Percentiles rank a stretch among this genome's conserved stretches.
These are phyloP conservation scores for Leptographium radiaticola DNA, from an alignment of 2,329 filamentous ascomycete genomes.

Conservation along the genomic window DNA sequence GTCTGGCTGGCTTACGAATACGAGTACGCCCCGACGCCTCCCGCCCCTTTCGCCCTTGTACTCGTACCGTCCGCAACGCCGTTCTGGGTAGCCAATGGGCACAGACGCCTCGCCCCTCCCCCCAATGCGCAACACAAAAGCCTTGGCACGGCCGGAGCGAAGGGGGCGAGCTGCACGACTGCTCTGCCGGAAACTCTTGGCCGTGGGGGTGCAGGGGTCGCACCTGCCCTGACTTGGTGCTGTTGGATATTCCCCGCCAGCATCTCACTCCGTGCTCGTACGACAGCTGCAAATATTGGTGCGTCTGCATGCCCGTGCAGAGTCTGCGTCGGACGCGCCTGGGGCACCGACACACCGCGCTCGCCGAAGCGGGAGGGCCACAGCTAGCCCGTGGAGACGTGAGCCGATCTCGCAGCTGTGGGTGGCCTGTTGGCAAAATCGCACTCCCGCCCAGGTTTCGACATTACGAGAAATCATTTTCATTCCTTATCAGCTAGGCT, in stretches of 20 bases:
- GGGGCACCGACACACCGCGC: neutral
- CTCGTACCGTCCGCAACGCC: neutral
- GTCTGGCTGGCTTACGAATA: neutral
- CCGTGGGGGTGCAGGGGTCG: neutral
- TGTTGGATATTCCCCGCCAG: neutral
- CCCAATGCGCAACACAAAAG: neutral
- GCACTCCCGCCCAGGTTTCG: neutral
- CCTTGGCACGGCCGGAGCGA: neutral
- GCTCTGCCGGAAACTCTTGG: neutral
- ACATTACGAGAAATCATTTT: neutral
- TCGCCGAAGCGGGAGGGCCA: neutral
- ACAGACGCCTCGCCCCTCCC: neutral
- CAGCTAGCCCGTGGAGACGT: neutral
- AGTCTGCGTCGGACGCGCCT: neutral
- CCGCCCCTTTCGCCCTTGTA: neutral
- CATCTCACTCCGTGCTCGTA: neutral
- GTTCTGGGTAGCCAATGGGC: neutral
- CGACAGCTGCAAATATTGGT: neutral
- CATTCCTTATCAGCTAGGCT: neutral
- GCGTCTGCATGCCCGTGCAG: neutral
- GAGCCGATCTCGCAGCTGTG: neutral
- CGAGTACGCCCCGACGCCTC: neutral
- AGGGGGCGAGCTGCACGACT: neutral
- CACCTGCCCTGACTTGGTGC: neutral
- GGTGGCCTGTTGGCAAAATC: neutral